These are phyloP conservation scores for Crataegus laevigata DNA, from an alignment of 306 rosid species.

Conservation along the genomic window DNA sequence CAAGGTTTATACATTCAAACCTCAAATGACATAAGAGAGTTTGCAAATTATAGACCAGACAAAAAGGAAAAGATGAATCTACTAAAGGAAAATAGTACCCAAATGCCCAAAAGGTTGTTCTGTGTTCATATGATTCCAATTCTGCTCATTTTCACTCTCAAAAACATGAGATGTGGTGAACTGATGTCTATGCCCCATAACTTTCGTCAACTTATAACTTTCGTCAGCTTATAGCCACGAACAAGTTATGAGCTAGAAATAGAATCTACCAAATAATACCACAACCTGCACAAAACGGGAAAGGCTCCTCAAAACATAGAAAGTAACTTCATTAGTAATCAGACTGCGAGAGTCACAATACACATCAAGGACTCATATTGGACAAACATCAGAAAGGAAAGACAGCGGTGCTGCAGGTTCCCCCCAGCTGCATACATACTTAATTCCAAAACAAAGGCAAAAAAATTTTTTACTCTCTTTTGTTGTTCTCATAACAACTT, in stretches of 20 bases:
- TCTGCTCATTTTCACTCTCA: constrained; percentile 65
- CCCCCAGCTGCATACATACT: not conserved
- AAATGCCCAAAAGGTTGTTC: constrained; percentile 57
- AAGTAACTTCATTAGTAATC: not conserved
- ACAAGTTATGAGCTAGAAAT: constrained; percentile 3
- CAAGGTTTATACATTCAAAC: not conserved
- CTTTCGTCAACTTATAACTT: constrained; percentile 20
- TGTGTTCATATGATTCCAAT: constrained; percentile 62
- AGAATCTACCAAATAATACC: constrained; percentile 17
- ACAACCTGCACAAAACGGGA: constrained; percentile 31
- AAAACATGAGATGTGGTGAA: constrained; percentile 51
- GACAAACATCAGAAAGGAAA: not conserved
- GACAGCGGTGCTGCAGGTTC: not conserved
- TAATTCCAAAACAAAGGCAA: not conserved
- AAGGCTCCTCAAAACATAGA: constrained; percentile 15
- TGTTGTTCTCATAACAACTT: not conserved
- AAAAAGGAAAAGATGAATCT: not conserved
- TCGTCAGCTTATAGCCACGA: constrained; percentile 23
- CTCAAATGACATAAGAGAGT: not conserved
- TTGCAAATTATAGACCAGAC: not conserved
- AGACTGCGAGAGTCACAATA: not conserved
- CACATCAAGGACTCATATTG: not conserved
- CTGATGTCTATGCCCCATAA: constrained; percentile 77
- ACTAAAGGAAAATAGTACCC: constrained; percentile 39
- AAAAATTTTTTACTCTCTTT: not conserved